phyloP scores from a whole-genome alignment of 1,139 yeast species.

The Saccharomyces pastorianus region DNA sequence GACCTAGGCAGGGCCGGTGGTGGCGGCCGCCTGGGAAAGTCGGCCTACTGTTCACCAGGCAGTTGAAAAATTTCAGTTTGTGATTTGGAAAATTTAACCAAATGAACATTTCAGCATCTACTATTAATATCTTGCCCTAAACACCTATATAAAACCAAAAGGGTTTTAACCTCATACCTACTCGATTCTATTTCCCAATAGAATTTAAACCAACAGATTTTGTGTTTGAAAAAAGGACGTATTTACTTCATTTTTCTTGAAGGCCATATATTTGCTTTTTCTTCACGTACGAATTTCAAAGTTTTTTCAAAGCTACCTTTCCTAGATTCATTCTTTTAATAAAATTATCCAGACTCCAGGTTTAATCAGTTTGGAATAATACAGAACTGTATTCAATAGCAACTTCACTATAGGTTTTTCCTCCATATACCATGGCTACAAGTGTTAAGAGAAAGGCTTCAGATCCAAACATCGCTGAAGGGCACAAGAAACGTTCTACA shows the following conservation, averaged over 20 bases:
- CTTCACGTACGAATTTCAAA: neutral
- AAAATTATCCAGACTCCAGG: neutral
- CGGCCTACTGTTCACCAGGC: neutral
- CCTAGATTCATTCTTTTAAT: neutral
- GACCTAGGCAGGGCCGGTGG: neutral
- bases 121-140: neutral
- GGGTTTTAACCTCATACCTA: neutral
- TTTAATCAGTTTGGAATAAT: neutral
- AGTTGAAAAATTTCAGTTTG: conserved; percentile 1
- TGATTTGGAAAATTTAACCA: neutral
- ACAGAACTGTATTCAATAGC: neutral
- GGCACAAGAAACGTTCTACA: conserved; percentile 1
- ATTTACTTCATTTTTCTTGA: neutral
- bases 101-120: neutral
- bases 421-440: conserved; percentile 8
- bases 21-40: neutral
- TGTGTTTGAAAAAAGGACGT: neutral
- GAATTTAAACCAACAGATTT: neutral
- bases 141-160: neutral
- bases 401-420: neutral
- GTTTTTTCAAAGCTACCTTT: neutral
- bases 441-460: conserved; percentile 11
- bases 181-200: neutral
- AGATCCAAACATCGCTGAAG: neutral
- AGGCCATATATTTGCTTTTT: neutral